Base-by-base conservation (phyloP, 495 filamentous ascomycete genomes). In the Lasiosphaeriaceae sp. region DNA sequence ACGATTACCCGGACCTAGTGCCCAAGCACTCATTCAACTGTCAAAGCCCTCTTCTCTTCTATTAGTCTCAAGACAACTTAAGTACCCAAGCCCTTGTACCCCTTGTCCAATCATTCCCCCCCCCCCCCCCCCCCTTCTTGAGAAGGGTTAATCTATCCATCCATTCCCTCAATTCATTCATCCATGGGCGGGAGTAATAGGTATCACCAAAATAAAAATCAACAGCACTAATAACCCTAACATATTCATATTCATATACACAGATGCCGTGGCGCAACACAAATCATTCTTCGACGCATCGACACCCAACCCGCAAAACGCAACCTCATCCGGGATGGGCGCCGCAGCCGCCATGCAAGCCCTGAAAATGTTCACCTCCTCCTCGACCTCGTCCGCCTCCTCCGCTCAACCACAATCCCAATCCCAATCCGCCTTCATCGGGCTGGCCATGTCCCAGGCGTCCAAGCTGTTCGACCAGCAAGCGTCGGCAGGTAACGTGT, bases 311-410 rank as follows among this genome's bases (percentile, higher is more conserved):
- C 26, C 56, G 11, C 14, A n/a, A 37, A 48, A 63, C 7, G 74
- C 77, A 8, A 71, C 72, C 19, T 71, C 74, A 19, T 60, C 60
- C 16, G 63, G 70, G 46, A 75, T 87, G 63, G 85, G 84, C 37
- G 68, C 72, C 17, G 85, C 84, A 1, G 82, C 85, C 3, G 85
- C 85, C n/a, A 78, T 87, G 78, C 79, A 88, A 65, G 85, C 85
- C 0, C 65, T 87, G 43, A 87, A 87, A 74, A 78, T 83, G 74
- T 87, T 87, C 64, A 73, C 68, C 5, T 66, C 26, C 9, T 31
- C 26, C 4, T 31, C 26, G 26, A 73, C 68, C 5, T 66, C 26
- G 3, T 31, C 26, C 4, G 3, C 26, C 4, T 31, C 26, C 26
- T 31, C 26, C 26, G 3, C 26, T 4, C 43, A 0, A 46, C 69